phyloP scores from a whole-genome alignment of 139 green algal species.

The Chlamydomonas asymmetrica region DNA sequence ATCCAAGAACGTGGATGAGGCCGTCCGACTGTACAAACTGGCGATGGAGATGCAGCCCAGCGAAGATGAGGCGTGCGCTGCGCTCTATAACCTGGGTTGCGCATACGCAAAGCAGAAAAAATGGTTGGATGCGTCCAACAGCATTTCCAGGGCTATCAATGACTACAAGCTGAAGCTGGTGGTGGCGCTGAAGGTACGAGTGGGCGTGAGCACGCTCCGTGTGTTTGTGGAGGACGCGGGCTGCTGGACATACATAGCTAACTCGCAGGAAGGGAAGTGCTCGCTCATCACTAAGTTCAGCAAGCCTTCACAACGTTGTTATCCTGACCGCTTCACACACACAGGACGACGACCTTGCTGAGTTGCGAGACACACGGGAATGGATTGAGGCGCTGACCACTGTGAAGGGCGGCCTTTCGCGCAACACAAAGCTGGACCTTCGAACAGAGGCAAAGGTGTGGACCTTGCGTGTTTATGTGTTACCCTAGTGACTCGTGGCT shows the following conservation, averaged over 20 bases:
- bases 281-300: too few species aligned
- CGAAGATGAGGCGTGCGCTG: conserved; percentile 84
- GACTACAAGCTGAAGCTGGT: conserved; percentile 80
- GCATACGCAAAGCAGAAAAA: conserved; percentile 74
- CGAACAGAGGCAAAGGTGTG: conserved; percentile 72
- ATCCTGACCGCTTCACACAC: neutral
- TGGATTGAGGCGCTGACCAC: conserved; percentile 74
- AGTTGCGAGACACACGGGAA: conserved; percentile 81
- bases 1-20: conserved; percentile 43
- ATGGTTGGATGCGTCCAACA: conserved; percentile 74
- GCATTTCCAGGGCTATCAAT: conserved; percentile 76
- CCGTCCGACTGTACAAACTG: conserved; percentile 69
- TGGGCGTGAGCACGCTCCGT: too few species aligned
- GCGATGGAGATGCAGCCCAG: conserved; percentile 74
- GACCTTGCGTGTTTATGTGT: too few species aligned
- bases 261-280: too few species aligned
- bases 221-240: too few species aligned
- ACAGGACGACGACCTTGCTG: conserved; percentile 79
- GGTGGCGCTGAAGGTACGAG: conserved; percentile 73
- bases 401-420: conserved; percentile 66
- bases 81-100: conserved; percentile 93
- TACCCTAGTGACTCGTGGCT: too few species aligned
- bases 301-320: too few species aligned
- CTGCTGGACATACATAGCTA: too few species aligned
- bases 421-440: conserved; percentile 59